Evolutionary conservation across 208 protist species (phyloP).

Genomic region (Spongospora subterranea): DNA sequence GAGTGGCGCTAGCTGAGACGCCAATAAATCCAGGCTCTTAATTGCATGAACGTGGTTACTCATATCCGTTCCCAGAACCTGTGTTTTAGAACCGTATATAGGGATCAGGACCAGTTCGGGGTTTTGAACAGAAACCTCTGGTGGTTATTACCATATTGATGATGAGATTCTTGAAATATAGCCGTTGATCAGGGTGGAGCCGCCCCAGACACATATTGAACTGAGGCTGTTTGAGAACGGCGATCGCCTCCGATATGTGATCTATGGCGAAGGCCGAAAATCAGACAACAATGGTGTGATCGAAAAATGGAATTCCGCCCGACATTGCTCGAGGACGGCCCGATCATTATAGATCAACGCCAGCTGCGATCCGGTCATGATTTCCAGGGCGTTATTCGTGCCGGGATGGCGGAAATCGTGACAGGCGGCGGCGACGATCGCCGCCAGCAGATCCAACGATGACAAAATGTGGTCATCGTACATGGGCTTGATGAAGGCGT

Average conservation of each 20-base stretch:
- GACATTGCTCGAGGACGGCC: conserved; percentile 66
- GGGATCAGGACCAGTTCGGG: neutral
- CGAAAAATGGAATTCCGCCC: neutral
- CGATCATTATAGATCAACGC: conserved; percentile 79
- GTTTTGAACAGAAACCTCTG: neutral
- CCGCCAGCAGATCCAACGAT: conserved; percentile 81
- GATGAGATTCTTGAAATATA: neutral
- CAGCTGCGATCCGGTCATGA: conserved; percentile 83
- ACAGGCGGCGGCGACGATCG: conserved; percentile 83
- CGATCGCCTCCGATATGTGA: neutral
- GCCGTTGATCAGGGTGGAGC: neutral
- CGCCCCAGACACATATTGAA: neutral
- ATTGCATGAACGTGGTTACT: neutral
- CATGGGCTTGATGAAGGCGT: conserved; percentile 59
- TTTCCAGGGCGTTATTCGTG: conserved; percentile 92
- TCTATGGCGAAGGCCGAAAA: neutral
- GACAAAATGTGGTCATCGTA: conserved; percentile 76
- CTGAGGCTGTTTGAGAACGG: neutral
- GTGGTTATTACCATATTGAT: neutral
- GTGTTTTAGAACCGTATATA: too few relatives aligned
- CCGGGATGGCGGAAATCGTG: conserved; percentile 96
- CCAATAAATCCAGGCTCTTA: neutral
- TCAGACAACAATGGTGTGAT: neutral
- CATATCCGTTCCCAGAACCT: conserved; percentile 31
- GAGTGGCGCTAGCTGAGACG: neutral